Evolutionary conservation across 148 eudicot genomes (phyloP), one percentile per base, ranked within the genome.

Genomic region (Rhododendron henanense): DNA sequence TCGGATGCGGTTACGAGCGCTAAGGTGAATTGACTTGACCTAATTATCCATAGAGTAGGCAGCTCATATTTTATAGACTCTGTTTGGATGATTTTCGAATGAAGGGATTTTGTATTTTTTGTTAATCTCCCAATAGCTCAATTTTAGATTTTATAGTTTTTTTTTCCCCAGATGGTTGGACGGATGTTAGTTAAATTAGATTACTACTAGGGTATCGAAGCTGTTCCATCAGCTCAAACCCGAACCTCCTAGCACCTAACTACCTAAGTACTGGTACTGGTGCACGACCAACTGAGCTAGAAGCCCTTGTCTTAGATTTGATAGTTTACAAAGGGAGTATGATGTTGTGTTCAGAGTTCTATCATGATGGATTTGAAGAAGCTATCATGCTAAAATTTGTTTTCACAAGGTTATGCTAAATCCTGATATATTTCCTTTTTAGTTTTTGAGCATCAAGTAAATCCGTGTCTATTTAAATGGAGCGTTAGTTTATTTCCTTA

Each of bases 1-100:
- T 48, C 90, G 83, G 78, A 97, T 97, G 99, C 91, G 99, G 10
- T 59, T 93, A 33, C 92, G 87, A 10, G 99, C 91, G 1, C 87
- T 97, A 85, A 93, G 98, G 99, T 97, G 73, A 69, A 19, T 50
- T 76, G 1, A 28, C 3, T 67, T 48, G 44, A 75, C 25, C 86
- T 15, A 48, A 63, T 85, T 78, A 3, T 55, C 41, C 57, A 48
- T 44, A 18, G 6, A 47, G 48, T 25, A 19, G 28, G 83, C 14
- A 23, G 39, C 48, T 73, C 37, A 8, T 39, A 4, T 51, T 55
- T 55, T 55, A 5, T 6, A 71, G 10, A 71, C n/a, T 47, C 25
- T 23, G 21, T 73, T 74, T 37, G 45, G 37, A 31, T 31, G 41
- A 15, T 14, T 71, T 71, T 71, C 35, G 28, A 67, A 67, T 67